Base-by-base conservation (phyloP, 2,329 filamentous ascomycete species). In the Penicillium sp. region DNA sequence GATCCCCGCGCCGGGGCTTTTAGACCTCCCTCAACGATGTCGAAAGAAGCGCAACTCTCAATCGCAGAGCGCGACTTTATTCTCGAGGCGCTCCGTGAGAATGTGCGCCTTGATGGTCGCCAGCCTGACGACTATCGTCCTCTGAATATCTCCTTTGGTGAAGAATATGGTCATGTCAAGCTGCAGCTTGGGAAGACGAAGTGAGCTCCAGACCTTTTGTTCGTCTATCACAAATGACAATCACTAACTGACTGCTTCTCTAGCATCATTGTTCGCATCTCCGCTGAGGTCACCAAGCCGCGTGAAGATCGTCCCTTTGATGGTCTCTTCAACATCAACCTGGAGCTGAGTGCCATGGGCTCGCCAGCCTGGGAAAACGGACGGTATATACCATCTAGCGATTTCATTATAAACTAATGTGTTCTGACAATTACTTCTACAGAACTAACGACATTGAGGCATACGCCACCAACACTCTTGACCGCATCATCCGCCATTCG, bases 401-500 rank as follows among this genome's bases (percentile, higher is more conserved):
- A 12, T 41, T 8, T 1, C 31, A 17, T 23, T 43, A 21, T 29
- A 49, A 38, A 49, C 7, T 49, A 31, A 31, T 15, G 35, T 46
- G 17, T 49, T 6, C 52, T 60, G 9, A 50, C 42, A 49, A 58
- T 56, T 65, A 15, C 59, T 52, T 17, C 15, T 41, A 17, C 31
- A 85, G 91, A 54, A 89, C 89, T 48, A 93, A 89, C 62, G 90
- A 95, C 68, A 84, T 89, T 56, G 94, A 97, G 77, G 83, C 93
- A 3, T 84, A 96, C 42, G 86, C 97, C 29, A 92, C 93, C 10
- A 88, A 93, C 35, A 84, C 94, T 42, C 87, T 99, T 21, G 94
- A 99, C 75, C 96, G 96, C 78, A 93, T 94, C 9, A 86, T 97
- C 60, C 92, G 94, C 42, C 88, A 94, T 59, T 96, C 93, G 1